Base-by-base conservation (phyloP, 2,329 filamentous ascomycete genomes). In the Colletotrichum aenigma region DNA sequence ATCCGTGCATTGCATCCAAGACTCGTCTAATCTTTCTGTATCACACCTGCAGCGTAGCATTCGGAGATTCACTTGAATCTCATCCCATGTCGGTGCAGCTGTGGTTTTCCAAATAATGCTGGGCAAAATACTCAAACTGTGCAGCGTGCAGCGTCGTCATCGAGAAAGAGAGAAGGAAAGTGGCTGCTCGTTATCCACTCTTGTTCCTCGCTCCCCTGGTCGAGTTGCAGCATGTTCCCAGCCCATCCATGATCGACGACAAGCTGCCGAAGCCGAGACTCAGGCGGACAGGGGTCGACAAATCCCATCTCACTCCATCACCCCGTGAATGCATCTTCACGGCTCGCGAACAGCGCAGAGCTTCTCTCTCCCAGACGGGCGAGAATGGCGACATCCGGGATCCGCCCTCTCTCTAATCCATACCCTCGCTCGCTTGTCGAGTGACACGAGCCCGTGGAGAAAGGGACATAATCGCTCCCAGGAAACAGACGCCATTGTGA, bases 251-350 rank as follows among this genome's bases (percentile, higher is more conserved):
- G 70, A 73, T 75, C 64, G 70, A 52, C 43, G 43, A 67, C 70
- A 58, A 66, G 60, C 43, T 73, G 69, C 73, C 62, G 56, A 65
- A 73, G 34, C 64, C 73, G 73, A 74, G 67, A 65, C 69, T 68
- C 48, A n/a, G 48, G 52, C 58, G 28, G 62, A 30, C 52, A 43
- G 30, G 48, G 69, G 48, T 34, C 26, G 15, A 24, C 48, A 30
- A 30, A 18, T 52, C 60, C 61, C 61, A 71, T 62, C 24, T 43
- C 62, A 36, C 38, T 64, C 58, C 60, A 66, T 36, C 55, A 48
- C 38, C 38, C 32, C 62, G 43, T 52, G 43, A 56, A 48, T 55
- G 34, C 67, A 62, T 62, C 67, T 28, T 34, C 69, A 65, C 43
- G 38, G 56, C 38, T 43, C 32, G 13, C 24, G n/a, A 48, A 43